These are phyloP conservation scores for Podila horticola DNA, from an alignment of 192 early-diverging fungal species.

Conservation along the genomic window DNA sequence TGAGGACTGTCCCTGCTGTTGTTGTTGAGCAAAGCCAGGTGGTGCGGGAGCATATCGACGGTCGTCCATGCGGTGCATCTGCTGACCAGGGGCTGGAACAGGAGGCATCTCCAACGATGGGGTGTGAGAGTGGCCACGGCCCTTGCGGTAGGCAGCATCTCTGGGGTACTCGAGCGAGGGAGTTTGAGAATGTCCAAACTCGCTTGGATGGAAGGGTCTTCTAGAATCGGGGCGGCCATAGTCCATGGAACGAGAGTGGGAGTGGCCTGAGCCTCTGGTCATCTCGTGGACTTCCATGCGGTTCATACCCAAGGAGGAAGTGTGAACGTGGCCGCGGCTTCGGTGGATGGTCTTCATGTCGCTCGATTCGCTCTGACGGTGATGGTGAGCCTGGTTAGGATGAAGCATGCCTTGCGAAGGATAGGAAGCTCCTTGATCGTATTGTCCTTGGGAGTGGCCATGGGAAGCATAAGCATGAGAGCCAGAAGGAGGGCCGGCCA, in stretches of 20 bases:
- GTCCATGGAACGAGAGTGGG: constrained; percentile 47
- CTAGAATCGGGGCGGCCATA: constrained; percentile 33
- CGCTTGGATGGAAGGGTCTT: constrained; percentile 15
- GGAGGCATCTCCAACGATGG: constrained; percentile 30
- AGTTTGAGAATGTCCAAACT: constrained; percentile 35
- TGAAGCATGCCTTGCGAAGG: background rate
- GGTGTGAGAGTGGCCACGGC: constrained; percentile 19
- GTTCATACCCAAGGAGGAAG: constrained; percentile 28
- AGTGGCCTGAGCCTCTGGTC: constrained; percentile 19
- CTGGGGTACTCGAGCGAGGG: constrained; percentile 16
- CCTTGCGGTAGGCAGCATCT: constrained; percentile 6
- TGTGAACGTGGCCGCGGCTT: constrained; percentile 37
- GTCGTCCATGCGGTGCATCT: constrained; percentile 22
- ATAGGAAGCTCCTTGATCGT: background rate
- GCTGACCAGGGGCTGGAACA: constrained; percentile 13
- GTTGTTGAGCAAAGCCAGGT: background rate
- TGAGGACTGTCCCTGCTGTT: constrained; percentile 6
- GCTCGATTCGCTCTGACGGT: constrained; percentile 10
- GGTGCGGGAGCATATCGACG: constrained; percentile 6
- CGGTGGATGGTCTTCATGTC: constrained; percentile 23
- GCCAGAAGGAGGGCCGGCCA: background rate
- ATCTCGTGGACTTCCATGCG: constrained; percentile 46
- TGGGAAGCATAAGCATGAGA: background rate
- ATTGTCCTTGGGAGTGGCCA: background rate
- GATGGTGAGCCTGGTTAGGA: constrained; percentile 4